These are phyloP conservation scores for Lablab purpureus DNA, from an alignment of 306 rosid species.

Conservation along the genomic window DNA sequence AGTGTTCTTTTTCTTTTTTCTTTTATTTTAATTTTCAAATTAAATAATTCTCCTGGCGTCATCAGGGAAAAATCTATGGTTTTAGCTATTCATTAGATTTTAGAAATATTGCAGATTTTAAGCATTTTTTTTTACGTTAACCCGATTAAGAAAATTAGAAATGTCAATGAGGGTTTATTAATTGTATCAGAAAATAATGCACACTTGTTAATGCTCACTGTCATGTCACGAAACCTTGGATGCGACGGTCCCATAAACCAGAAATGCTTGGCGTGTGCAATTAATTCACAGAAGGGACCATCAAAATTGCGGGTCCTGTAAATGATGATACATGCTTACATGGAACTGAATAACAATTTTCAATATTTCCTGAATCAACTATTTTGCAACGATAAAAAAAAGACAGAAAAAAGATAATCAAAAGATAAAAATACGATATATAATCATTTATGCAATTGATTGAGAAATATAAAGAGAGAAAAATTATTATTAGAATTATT, in stretches of 20 bases:
- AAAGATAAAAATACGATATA: neutral
- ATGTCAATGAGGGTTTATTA: neutral
- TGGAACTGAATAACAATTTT: constrained; percentile 30
- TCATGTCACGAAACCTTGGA: constrained; percentile 33
- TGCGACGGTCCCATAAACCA: constrained; percentile 30
- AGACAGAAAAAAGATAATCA: neutral
- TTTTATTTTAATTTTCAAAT: constrained; percentile 41
- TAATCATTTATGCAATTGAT: neutral
- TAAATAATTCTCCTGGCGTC: constrained; percentile 43
- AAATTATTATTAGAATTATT: neutral
- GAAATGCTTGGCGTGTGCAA: constrained; percentile 42
- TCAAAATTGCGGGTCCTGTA: constrained; percentile 27
- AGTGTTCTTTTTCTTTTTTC: neutral
- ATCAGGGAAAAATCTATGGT: neutral
- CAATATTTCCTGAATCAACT: neutral
- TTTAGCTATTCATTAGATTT: neutral
- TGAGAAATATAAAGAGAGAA: neutral
- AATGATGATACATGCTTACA: constrained; percentile 25
- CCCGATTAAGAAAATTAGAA: too few species aligned
- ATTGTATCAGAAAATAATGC: neutral
- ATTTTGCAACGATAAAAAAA: too few species aligned
- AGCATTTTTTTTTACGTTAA: neutral
- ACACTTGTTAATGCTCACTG: constrained; percentile 6
- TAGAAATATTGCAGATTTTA: neutral
- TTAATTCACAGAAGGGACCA: constrained; percentile 36